Base-by-base conservation (phyloP, 2,329 filamentous ascomycete genomes). In the Cytospora schulzeri region DNA sequence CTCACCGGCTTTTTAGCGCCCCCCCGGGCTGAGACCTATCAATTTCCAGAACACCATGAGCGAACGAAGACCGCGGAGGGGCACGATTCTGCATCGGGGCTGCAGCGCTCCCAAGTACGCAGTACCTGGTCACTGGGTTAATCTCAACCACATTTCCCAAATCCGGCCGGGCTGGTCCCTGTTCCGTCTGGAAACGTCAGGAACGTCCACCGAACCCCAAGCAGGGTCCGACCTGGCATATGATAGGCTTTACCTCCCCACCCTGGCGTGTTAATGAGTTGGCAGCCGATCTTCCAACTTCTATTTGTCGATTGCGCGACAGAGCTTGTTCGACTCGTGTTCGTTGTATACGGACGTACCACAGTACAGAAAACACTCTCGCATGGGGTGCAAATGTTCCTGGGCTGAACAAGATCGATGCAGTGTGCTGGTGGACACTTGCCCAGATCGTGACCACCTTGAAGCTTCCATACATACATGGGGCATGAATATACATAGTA, bases 21-120 rank as follows among this genome's bases (percentile, higher is more conserved):
- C 66, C 69, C 69, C 6, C 31, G 67, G 69, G 70, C 68, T 70
- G 70, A 71, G 70, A 71, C 71, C 68, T 71, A 69, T 70, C 68
- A 71, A 71, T 67, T 64, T 56, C 58, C 62, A 57, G 35, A 48
- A 57, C 62, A 56, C 38, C 41, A 26, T 59, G 50, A 38, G 35
- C 14, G 35, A 17, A 38, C 14, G 35, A 17, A 4, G 35, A 38
- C 14, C n/a, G n/a, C 7, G 4, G 45, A 48, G 45, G 45, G 45
- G 45, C 45, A 48, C 19, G 9, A 24, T 22, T 35, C 41, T 48
- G 41, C 41, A 48, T 48, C n/a, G 45, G 11, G n/a, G n/a, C 45
- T 24, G n/a, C 45, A 48, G 45, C n/a, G n/a, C n/a, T 22, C 45
- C n/a, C 45, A 22, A 22, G n/a, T n/a, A 7, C 6, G 17, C 38